Conservation (phyloP, 352 stramenopile genomes). For the Thalassiosira hispida region DNA sequence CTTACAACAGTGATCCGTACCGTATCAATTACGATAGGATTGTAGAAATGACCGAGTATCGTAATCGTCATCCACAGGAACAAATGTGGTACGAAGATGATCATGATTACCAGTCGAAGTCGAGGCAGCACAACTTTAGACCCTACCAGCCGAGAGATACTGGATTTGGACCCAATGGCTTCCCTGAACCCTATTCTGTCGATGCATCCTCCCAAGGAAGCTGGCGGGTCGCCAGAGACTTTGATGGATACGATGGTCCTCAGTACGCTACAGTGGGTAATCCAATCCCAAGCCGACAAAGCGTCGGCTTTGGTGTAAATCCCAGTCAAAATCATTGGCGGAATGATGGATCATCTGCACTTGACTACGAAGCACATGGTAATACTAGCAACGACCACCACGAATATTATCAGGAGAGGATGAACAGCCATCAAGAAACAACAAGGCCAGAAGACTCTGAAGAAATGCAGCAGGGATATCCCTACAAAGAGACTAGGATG, state of each 20-base stretch:
- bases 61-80: slow-evolving; percentile 27
- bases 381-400: background rate
- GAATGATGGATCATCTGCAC: slow-evolving; percentile 2
- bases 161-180: no score
- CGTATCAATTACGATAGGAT: slow-evolving; percentile 35
- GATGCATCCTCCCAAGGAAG: no score
- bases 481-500: no score
- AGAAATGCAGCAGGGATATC: no score
- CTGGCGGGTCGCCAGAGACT: no score
- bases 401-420: slow-evolving; percentile 10
- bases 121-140: slow-evolving; percentile 15
- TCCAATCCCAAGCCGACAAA: no score
- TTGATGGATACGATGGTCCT: no score
- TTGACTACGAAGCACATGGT: background rate
- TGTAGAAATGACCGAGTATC: slow-evolving; percentile 23
- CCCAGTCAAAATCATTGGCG: slow-evolving; percentile 7
- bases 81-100: slow-evolving; percentile 38
- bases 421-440: background rate
- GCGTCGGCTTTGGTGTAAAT: no score
- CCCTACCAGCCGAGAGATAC: slow-evolving; percentile 2
- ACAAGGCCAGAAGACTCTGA: background rate
- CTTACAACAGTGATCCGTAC: slow-evolving; percentile 12
- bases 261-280: no score
- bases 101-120: slow-evolving; percentile 9
- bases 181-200: no score